A percentile compares a stretch with the other conserved stretches of the same genome.
Evolutionary conservation across 192 early-diverging fungal species (phyloP).

Genomic region (Phlyctochytrium arcticum): DNA sequence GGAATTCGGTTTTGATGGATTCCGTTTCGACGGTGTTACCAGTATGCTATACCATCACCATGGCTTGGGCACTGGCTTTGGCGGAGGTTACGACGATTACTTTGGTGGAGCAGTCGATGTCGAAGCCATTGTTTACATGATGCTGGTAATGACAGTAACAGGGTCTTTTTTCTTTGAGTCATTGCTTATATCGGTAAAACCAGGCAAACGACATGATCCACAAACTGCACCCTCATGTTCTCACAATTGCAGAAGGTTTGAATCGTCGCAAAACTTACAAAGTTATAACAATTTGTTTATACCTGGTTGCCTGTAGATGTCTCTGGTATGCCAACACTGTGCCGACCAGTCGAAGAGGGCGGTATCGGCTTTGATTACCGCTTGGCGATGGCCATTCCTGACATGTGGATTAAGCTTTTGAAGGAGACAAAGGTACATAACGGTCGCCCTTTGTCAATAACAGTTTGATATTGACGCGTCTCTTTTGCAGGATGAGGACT

Average conservation of each 20-base stretch:
- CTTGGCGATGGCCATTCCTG: constrained; percentile 92
- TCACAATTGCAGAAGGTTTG: constrained; percentile 92
- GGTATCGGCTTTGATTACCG: constrained; percentile 97
- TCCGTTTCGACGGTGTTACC: constrained; percentile 98
- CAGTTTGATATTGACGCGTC: not conserved
- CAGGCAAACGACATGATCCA: constrained; percentile 80
- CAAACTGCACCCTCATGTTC: constrained; percentile 68
- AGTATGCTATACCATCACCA: constrained; percentile 96
- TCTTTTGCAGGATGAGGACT: constrained; percentile 73
- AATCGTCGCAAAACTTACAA: not conserved
- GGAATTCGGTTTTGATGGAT: constrained; percentile 89
- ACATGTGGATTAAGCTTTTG: constrained; percentile 99
- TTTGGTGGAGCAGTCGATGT: constrained; percentile 79
- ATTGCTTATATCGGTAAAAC: not conserved
- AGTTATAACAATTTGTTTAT: not conserved
- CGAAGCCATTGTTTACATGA: constrained; percentile 84
- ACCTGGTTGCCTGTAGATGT: constrained; percentile 62
- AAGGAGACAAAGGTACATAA: constrained; percentile 65
- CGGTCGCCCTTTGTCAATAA: not conserved
- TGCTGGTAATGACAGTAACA: constrained; percentile 65
- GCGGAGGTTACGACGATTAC: constrained; percentile 91
- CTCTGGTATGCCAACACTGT: constrained; percentile 97
- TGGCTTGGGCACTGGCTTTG: constrained; percentile 90
- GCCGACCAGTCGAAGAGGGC: constrained; percentile 80
- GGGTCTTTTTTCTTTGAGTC: not conserved